A percentile compares a stretch with the other conserved stretches of the same genome.
Evolutionary conservation across 1,139 yeast species (phyloP).

Genomic region (Insectozyma bohioensis): DNA sequence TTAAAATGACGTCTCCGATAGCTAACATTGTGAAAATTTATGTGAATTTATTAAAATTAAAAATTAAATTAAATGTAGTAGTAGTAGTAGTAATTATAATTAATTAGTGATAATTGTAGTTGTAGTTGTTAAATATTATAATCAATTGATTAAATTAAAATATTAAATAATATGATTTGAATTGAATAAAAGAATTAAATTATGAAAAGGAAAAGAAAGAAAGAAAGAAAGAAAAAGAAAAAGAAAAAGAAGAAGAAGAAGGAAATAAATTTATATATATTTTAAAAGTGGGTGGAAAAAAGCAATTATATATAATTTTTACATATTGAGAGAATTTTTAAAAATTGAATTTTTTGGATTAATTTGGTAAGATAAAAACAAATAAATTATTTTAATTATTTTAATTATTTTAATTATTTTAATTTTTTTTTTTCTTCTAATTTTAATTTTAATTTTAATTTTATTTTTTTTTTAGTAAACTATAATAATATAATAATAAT

Average conservation of each 20-base stretch:
- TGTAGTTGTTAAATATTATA: background rate
- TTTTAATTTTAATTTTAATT: too few relatives aligned
- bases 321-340: background rate
- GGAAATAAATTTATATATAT: background rate
- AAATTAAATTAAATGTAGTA: background rate
- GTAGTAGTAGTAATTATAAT: background rate
- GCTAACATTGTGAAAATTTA: slow-evolving; percentile 52
- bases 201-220: slow-evolving; percentile 2
- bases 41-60: slow-evolving; percentile 4
- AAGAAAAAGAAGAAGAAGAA: slow-evolving; percentile 1
- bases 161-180: slow-evolving; percentile 2
- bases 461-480: too few relatives aligned
- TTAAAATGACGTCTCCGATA: slow-evolving; percentile 72
- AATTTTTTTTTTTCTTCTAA: background rate
- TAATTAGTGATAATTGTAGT: background rate
- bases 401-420: background rate
- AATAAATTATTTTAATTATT: background rate
- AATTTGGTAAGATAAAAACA: too few relatives aligned
- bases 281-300: too few relatives aligned
- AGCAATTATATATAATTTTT: slow-evolving; percentile 7
- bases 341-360: background rate
- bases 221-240: slow-evolving; percentile 1
- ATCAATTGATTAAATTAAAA: too few relatives aligned
- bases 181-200: slow-evolving; percentile 2
- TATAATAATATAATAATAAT: too few relatives aligned